Percentiles rank a stretch among this genome's conserved stretches.
phyloP scores from a whole-genome alignment of 169 alveolate genomes.

The Plasmodium inui region DNA sequence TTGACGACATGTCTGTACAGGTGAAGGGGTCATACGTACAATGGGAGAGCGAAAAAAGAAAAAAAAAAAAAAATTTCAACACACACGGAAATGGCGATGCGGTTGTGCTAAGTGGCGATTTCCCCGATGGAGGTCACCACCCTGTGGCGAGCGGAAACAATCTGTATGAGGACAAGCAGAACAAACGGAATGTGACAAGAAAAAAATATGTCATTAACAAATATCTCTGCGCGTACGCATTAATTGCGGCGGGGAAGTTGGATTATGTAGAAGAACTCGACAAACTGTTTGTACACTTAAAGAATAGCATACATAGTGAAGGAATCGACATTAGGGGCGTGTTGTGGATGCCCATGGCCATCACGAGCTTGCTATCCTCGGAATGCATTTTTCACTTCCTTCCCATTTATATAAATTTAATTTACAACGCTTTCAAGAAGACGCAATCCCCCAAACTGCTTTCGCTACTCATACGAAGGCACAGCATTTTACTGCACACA shows the following conservation, averaged over 20 bases:
- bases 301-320: conserved; percentile 41
- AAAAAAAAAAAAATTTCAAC: neutral
- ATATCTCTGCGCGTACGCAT: conserved; percentile 68
- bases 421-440: conserved; percentile 64
- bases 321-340: conserved; percentile 73
- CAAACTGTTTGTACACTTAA: conserved; percentile 44
- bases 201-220: conserved; percentile 36
- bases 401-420: conserved; percentile 60
- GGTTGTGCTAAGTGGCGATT: neutral
- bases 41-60: neutral
- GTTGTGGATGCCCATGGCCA: conserved; percentile 75
- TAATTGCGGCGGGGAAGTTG: conserved; percentile 74
- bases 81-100: neutral
- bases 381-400: conserved; percentile 58
- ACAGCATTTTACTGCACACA: conserved; percentile 59
- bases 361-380: conserved; percentile 51
- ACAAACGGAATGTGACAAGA: neutral
- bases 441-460: conserved; percentile 68
- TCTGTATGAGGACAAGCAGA: neutral
- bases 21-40: neutral
- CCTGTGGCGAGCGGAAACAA: neutral
- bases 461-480: conserved; percentile 63
- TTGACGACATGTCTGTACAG: neutral
- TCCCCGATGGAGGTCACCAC: neutral
- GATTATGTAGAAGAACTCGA: conserved; percentile 45